Percentiles rank a stretch among this genome's conserved stretches.
Evolutionary conservation across 768 basidiomycete genomes (phyloP).

Genomic region (Pulveroboletus sp.): DNA sequence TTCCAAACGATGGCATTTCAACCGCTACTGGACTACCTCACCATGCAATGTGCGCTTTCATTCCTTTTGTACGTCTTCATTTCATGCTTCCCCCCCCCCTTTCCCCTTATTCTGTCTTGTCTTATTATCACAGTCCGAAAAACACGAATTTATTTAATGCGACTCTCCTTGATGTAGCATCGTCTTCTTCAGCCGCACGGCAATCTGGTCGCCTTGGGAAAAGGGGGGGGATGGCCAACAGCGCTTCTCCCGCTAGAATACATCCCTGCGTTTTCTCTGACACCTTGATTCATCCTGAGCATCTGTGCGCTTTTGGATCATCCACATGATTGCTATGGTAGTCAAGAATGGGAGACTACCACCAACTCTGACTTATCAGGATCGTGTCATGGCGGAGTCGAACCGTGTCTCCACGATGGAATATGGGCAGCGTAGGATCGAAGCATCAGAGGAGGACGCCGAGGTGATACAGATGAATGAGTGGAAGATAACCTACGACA

Average conservation of each 20-base stretch:
- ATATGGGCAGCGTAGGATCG: neutral
- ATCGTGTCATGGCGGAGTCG: neutral
- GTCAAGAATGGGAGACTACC: neutral
- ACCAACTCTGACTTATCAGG: neutral
- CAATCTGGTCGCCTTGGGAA: slow-evolving; percentile 1
- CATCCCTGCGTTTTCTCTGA: slow-evolving; percentile 7
- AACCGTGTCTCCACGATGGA: neutral
- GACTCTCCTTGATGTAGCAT: neutral
- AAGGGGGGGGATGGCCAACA: neutral
- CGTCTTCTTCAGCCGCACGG: slow-evolving; percentile 6
- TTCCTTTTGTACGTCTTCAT: slow-evolving; percentile 11
- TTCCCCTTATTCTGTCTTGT: too few relatives aligned
- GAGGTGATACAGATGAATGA: too few relatives aligned
- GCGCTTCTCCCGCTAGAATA: slow-evolving; percentile 2
- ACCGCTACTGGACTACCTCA: slow-evolving; percentile 8
- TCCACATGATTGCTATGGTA: neutral
- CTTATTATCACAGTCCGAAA: neutral
- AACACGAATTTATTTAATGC: neutral
- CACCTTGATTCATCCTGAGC: slow-evolving; percentile 11
- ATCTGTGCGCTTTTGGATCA: slow-evolving; percentile 1
- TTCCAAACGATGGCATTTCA: slow-evolving; percentile 3
- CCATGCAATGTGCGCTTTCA: slow-evolving; percentile 5
- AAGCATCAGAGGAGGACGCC: neutral
- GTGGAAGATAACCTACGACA: too few relatives aligned
- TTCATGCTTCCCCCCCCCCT: neutral